Evolutionary conservation across 192 early-diverging fungal species (phyloP), one percentile per base, ranked within the genome.

Genomic region (Rhizophagus sp.): DNA sequence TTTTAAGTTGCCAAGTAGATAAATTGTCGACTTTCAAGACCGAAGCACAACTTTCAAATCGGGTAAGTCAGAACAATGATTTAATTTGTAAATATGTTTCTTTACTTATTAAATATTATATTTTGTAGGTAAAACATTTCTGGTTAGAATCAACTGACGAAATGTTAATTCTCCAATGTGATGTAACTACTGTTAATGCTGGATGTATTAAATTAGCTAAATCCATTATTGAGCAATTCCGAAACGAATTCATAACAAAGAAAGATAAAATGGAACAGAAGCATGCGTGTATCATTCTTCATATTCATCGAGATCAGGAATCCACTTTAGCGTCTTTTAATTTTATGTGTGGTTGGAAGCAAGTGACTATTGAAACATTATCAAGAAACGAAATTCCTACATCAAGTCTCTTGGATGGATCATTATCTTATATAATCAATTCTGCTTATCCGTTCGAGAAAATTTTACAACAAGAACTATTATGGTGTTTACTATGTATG

Each of bases 291-390:
- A 77, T 77, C 8, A 77, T 77, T 17, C n/a, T 77, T 15, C 77
- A 79, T 79, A 69, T 73, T 30, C 77, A 79, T 49, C 68, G 77
- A 47, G 77, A 47, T 79, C 77, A 79, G 66, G n/a, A 41, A 22
- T 24, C 36, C 30, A 41, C 24, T 25, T 22, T 49, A 33, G 47
- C 30, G 7, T 69, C 67, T 30, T 79, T 79, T 34, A 71, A 79
- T 17, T 79, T 79, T 11, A 65, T 79, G 63, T 79, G 65, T 36
- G 70, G 70, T 8, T 79, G 77, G 77, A 52, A 44, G 73, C 77
- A 79, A 79, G 27, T 79, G 27, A 71, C 69, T 47, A 79, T 79
- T 10, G 77, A 79, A 44, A 79, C 68, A 24, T 73, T 79, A 33
- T 74, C 41, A 15, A 74, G 17, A 19, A 74, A 79, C 33, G 65